phyloP scores from a whole-genome alignment of 495 filamentous ascomycete species.

The Penicillium psychrofluorescens region DNA sequence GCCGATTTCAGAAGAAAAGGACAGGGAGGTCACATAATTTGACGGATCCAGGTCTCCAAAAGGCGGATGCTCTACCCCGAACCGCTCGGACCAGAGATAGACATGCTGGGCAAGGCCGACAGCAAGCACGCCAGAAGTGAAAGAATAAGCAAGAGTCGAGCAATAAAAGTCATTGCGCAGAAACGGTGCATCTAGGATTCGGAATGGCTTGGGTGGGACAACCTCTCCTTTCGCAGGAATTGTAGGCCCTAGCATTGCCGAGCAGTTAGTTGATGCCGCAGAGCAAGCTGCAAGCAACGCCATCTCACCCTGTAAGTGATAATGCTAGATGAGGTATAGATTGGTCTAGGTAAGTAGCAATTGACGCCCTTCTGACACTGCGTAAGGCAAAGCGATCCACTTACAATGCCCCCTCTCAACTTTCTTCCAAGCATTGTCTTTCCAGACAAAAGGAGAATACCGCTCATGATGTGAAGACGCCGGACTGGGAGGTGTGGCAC shows the following conservation, averaged over 20 bases:
- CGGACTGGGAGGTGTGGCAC: slow-evolving; percentile 16
- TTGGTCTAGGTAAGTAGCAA: background rate
- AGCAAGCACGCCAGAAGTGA: slow-evolving; percentile 64
- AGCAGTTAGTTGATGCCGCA: slow-evolving; percentile 5
- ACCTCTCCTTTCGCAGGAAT: slow-evolving; percentile 9
- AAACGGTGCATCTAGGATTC: slow-evolving; percentile 81
- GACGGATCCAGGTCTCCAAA: slow-evolving; percentile 30
- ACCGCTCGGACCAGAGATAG: slow-evolving; percentile 81
- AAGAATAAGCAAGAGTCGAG: slow-evolving; percentile 79
- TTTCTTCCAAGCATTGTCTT: slow-evolving; percentile 53
- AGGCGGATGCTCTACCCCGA: slow-evolving; percentile 44
- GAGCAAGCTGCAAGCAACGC: background rate
- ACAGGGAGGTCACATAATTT: slow-evolving; percentile 71
- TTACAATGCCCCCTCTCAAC: slow-evolving; percentile 42
- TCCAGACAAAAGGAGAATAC: slow-evolving; percentile 42
- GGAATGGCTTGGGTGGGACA: slow-evolving; percentile 69
- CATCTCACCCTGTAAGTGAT: slow-evolving; percentile 1
- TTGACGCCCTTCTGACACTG: background rate
- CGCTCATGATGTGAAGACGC: slow-evolving; percentile 26
- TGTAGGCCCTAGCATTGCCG: slow-evolving; percentile 14
- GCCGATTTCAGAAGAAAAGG: slow-evolving; percentile 79
- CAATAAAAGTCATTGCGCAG: slow-evolving; percentile 95
- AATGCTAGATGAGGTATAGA: slow-evolving; percentile 2
- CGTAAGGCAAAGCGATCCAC: slow-evolving; percentile 7
- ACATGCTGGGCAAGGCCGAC: slow-evolving; percentile 77